Evolutionary conservation across 1,284 basidiomycete species (phyloP), one percentile per base, ranked within the genome.

Genomic region (Phlebopus sp.): DNA sequence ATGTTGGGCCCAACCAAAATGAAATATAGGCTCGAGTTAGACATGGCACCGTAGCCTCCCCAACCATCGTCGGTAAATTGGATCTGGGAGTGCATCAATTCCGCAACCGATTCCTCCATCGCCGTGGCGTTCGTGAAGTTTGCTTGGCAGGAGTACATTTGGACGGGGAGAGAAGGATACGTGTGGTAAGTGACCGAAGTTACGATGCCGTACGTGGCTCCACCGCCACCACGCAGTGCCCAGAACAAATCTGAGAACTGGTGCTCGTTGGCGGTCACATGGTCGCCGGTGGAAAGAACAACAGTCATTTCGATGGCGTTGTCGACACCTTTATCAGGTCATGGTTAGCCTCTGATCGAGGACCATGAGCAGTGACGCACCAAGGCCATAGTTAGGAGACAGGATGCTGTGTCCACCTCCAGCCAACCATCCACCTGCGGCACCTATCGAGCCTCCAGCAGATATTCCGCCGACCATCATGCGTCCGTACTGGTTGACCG

Each of bases 191-290:
- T 58, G 35, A 58, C 47, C 1, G 44, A 58, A 2, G 56, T 57
- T 29, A 59, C 49, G 7, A 59, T 53, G 5, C 59, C 55, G 5
- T 51, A 57, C 1, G 57, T 59, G 69, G 69, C 69, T 18, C 74
- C 73, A 5, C 76, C 76, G 5, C 76, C 77, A 9, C 76, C 76
- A 17, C 74, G 69, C 44, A 79, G 57, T 0, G 75, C 76, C 70
- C 75, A 78, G 63, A 78, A 81, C 7, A 36, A 50, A 15, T 56
- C 59, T 10, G 46, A 7, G 5, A 53, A 37, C 19, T 60, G 56
- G 36, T 61, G 38, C 2, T 35, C 21, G 32, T 63, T 65, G 35
- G 46, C 44, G 3, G 41, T 48, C 38, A 63, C 34, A 18, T 46
- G 51, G 27, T 54, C 42, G 2, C 55, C 51, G 0, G 54, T 54